Evolutionary conservation across 2,329 filamentous ascomycete genomes (phyloP).

Genomic region (Rhynchosporium graminicola): DNA sequence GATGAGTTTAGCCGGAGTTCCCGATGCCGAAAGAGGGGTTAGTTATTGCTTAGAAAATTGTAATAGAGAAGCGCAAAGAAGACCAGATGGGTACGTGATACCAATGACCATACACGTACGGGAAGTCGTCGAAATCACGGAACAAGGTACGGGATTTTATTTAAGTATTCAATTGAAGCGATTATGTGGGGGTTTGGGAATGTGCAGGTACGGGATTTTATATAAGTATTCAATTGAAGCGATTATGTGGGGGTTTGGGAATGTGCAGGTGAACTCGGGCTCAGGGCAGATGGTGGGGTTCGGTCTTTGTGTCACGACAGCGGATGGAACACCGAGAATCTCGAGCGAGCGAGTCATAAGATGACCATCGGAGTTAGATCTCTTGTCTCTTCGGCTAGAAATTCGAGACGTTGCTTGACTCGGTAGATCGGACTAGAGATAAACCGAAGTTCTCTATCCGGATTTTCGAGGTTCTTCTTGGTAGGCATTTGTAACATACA

Average conservation of each 20-base stretch:
- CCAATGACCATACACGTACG: no score
- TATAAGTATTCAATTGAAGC: neutral
- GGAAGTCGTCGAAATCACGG: no score
- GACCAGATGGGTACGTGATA: neutral
- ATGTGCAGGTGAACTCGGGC: neutral
- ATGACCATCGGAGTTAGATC: neutral
- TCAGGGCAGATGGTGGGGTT: conserved; percentile 3
- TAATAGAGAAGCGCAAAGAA: neutral
- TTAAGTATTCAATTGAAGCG: neutral
- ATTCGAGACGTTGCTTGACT: no score
- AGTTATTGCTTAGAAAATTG: neutral
- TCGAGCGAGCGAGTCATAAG: conserved; percentile 11
- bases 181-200: neutral
- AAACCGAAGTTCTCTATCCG: no score
- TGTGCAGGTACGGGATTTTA: neutral
- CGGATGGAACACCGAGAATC: conserved; percentile 1
- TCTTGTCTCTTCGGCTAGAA: neutral
- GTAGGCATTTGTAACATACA: no score
- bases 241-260: neutral
- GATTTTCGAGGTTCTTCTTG: no score
- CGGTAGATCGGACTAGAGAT: no score
- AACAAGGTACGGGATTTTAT: neutral
- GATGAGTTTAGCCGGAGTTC: neutral
- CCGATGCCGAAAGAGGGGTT: conserved; percentile 4
- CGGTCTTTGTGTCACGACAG: neutral